phyloP scores from a whole-genome alignment of 1,139 yeast species.

The Tardiomyces blankii region DNA sequence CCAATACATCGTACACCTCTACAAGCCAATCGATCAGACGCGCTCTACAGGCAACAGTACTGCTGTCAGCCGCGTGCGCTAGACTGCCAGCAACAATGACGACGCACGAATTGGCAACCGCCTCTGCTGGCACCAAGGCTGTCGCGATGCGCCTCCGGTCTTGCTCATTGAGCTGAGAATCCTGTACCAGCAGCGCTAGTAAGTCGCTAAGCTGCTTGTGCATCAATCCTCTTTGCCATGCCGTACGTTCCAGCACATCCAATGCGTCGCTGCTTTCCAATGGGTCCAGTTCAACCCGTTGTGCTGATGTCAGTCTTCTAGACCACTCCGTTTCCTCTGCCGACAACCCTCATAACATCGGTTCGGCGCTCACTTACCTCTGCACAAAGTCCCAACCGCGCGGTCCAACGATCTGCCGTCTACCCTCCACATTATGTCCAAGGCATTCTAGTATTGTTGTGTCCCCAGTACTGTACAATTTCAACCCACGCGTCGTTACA shows the following conservation, averaged over 20 bases:
- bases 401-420: too few species aligned
- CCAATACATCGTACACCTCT: conserved; percentile 23
- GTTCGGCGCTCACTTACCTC: conserved; percentile 2
- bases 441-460: too few species aligned
- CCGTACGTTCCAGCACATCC: not conserved
- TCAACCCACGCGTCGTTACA: too few species aligned
- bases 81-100: conserved; percentile 22
- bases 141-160: conserved; percentile 11
- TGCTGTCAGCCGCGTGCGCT: conserved; percentile 11
- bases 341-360: too few species aligned
- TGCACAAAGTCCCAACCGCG: conserved; percentile 1
- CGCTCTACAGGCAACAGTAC: conserved; percentile 19
- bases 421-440: too few species aligned
- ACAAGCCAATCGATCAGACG: conserved; percentile 32
- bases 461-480: too few species aligned
- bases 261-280: not conserved
- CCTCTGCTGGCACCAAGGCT: conserved; percentile 24
- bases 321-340: too few species aligned
- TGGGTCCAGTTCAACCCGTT: not conserved
- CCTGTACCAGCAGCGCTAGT: conserved; percentile 4
- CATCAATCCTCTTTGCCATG: conserved; percentile 4
- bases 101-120: conserved; percentile 18
- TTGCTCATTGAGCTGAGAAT: conserved; percentile 7
- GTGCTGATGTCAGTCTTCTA: not conserved
- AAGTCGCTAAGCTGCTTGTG: conserved; percentile 4